Base-by-base conservation (phyloP, 2,329 filamentous ascomycete species). In the Aspergillus udagawae region DNA sequence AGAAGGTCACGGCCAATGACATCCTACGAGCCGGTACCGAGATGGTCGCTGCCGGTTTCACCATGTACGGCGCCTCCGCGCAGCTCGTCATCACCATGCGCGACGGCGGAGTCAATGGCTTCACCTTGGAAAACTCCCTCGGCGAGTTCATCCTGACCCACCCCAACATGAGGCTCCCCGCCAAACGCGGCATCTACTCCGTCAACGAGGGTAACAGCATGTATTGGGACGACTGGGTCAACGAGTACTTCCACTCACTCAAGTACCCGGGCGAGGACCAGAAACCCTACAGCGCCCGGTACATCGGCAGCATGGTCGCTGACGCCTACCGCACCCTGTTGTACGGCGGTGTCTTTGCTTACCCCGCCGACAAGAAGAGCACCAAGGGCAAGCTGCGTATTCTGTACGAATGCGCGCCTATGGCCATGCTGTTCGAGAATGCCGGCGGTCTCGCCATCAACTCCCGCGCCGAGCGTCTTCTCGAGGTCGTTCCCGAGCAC, bases 71-170 rank as follows among this genome's bases (percentile, higher is more conserved):
- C 71, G 94, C 94, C 66, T 97, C 92, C 3, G 87, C 94, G 3
- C 93, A 97, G 80, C 83, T 99, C 49, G 94, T 99, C 69, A 89
- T 99, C 72, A 99, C 94, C 66, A 97, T 97, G 92, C 90, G 89
- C 77, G 91, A 87, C 65, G 90, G 92, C 63, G 84, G 79, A 60
- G 94, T 99, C 77, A 97, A 97, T 78, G 94, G 94, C 69, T 99
- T 99, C 83, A 99, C 94, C 27, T 86, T 99, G 69, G 94, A 99
- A 80, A 95, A 90, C 75, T 90, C 92, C 20, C 86, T 99, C 51
- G 94, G 94, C 79, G 94, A 99, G 82, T 99, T 99, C 81, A 99
- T 99, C 78, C 85, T 99, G 58, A 96, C 93, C 14, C 94, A 99
- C 78, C 94, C 94, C 25, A 77, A 96, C 78, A 99, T 99, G 94